A percentile compares a stretch with the other conserved stretches of the same genome.
These are phyloP conservation scores for Bacterosira constricta DNA, from an alignment of 108 stramenopile species.

Conservation along the genomic window DNA sequence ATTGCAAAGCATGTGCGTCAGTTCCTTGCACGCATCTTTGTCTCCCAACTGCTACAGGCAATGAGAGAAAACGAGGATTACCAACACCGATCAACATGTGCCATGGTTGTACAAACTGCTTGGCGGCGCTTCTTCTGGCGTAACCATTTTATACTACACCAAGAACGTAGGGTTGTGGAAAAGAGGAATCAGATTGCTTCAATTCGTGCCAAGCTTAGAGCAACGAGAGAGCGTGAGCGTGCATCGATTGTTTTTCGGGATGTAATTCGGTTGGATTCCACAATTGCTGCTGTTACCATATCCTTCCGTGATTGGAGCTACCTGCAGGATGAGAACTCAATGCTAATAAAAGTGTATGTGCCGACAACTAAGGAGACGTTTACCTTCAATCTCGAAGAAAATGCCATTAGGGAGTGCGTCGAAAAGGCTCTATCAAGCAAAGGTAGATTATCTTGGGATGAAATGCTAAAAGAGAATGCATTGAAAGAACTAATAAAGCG, in stretches of 20 bases:
- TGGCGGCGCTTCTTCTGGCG: constrained; percentile 49
- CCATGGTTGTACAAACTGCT: constrained; percentile 18
- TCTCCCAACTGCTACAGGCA: constrained; percentile 13
- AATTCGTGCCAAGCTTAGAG: constrained; percentile 24
- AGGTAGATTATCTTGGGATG: constrained; percentile 41
- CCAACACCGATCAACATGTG: constrained; percentile 18
- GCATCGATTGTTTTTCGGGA: constrained; percentile 32
- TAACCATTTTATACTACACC: constrained; percentile 20
- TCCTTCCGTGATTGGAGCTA: constrained; percentile 17
- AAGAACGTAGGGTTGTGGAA: constrained; percentile 7
- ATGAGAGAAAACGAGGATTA: constrained; percentile 17
- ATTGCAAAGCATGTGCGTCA: constrained; percentile 31
- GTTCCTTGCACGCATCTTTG: constrained; percentile 23
- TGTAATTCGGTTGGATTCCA: constrained; percentile 30
- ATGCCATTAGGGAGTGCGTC: constrained; percentile 36
- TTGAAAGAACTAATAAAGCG: constrained; percentile 30
- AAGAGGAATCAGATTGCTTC: constrained; percentile 18
- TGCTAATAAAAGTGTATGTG: constrained; percentile 41
- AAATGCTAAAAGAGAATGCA: constrained; percentile 39
- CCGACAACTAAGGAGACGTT: constrained; percentile 47
- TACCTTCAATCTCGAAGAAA: constrained; percentile 35
- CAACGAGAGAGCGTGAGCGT: constrained; percentile 4
- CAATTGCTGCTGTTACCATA: constrained; percentile 26
- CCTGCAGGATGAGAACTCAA: constrained; percentile 14
- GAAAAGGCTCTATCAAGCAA: constrained; percentile 38